Evolutionary conservation across 2,329 filamentous ascomycete species (phyloP), one percentile per base, ranked within the genome.

Genomic region (Colletotrichum somersetense): DNA sequence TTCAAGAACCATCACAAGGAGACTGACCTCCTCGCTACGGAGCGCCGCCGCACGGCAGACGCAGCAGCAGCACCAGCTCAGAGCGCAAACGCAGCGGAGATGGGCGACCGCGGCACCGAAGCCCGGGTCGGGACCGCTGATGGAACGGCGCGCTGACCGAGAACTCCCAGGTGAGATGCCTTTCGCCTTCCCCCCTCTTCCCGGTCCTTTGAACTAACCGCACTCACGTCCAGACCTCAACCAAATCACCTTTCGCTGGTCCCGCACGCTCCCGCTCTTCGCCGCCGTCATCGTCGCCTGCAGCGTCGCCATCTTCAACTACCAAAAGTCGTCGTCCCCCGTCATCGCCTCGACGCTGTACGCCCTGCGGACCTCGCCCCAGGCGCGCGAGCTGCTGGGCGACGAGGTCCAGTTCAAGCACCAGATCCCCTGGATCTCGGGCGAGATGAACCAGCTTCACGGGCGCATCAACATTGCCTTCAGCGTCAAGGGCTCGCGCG

Each of bases 291-390:
- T 97, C 76, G 88, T 89, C 61, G 86, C 88, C 67, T 92, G 91
- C 75, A 91, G 91, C 75, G 85, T 97, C 72, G 94, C 92, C 76
- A 98, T 99, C 82, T 98, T 99, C 92, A 99, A 99, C 88, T 98
- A 99, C 89, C 96, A 99, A 82, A 98, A 98, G 82, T 90, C 91
- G 69, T 94, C 93, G n/a, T 94, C 91, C 35, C 93, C 93, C 66
- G 89, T 96, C 40, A 93, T 98, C n/a, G 91, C 91, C 67, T 94
- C 93, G 67, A 96, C 95, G 5, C 89, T 99, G 38, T 99, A 98
- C 86, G 93, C 96, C 1, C 89, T 99, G 74, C 93, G 96, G 75
- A 97, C 93, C 3, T 94, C 92, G 69, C 84, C 89, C 3, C 84
- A 86, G 71, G 96, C 95, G 57, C 91, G 95, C 78, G 91, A 91